phyloP scores from a whole-genome alignment of 805 yeast species.

The Metschnikowia hibisci region DNA sequence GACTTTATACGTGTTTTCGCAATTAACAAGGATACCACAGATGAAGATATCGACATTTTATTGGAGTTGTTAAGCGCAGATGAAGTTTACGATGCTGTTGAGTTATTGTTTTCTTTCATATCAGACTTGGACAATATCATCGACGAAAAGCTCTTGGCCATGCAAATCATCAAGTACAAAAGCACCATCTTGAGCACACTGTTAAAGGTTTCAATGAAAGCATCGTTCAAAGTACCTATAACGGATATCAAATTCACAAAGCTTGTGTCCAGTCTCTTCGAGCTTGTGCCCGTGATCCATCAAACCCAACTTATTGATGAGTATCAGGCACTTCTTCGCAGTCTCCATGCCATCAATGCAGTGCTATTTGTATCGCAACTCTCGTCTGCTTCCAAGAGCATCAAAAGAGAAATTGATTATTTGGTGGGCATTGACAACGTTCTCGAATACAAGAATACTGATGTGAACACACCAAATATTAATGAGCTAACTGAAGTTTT shows the following conservation, averaged over 20 bases:
- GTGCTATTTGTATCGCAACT: conserved; percentile 26
- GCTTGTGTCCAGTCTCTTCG: conserved; percentile 25
- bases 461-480: conserved; percentile 13
- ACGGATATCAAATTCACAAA: conserved; percentile 29
- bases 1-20: conserved; percentile 35
- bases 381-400: conserved; percentile 17
- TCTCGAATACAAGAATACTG: conserved; percentile 12
- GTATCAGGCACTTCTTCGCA: conserved; percentile 24
- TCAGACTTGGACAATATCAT: conserved; percentile 30
- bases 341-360: conserved; percentile 29
- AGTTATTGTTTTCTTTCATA: conserved; percentile 26
- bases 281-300: conserved; percentile 30
- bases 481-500: conserved; percentile 32
- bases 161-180: conserved; percentile 36
- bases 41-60: conserved; percentile 21
- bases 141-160: conserved; percentile 29
- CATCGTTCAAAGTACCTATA: conserved; percentile 31
- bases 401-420: conserved; percentile 31
- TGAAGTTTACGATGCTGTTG: conserved; percentile 27
- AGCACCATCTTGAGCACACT: conserved; percentile 25
- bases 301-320: conserved; percentile 25
- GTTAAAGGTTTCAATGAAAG: conserved; percentile 24
- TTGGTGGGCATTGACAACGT: conserved; percentile 31
- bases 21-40: conserved; percentile 22
- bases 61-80: conserved; percentile 24